Conservation (phyloP, 2,329 filamentous ascomycete species). For the Clonostachys rosea region DNA sequence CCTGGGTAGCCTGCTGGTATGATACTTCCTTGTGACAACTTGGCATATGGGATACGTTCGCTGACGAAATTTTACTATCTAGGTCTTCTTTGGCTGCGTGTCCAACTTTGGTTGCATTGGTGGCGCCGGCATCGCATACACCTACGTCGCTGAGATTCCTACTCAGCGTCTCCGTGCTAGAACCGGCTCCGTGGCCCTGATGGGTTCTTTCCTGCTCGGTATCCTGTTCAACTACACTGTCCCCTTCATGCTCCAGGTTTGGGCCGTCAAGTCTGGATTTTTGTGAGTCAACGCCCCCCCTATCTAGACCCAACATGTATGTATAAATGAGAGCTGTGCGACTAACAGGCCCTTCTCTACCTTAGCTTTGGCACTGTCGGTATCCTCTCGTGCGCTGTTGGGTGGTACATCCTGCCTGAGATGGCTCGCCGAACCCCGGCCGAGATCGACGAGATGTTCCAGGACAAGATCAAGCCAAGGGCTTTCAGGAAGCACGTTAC, state of each 20-base stretch:
- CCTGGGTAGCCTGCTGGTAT: background rate
- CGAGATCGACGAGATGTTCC: constrained; percentile 6
- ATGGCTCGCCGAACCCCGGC: constrained; percentile 54
- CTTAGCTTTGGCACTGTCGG: constrained; percentile 49
- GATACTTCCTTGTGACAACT: background rate
- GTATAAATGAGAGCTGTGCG: too few relatives aligned
- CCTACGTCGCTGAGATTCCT: background rate
- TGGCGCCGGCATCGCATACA: background rate
- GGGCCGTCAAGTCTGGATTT: constrained; percentile 37
- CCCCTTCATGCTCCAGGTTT: background rate
- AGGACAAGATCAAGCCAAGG: constrained; percentile 3
- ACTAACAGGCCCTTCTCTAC: background rate
- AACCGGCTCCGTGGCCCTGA: background rate
- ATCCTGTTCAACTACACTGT: background rate
- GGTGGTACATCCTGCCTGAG: constrained; percentile 79
- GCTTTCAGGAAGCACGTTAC: constrained; percentile 3
- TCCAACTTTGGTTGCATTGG: background rate
- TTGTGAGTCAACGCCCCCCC: constrained; percentile 34
- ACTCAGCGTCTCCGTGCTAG: background rate
- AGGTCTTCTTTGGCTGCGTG: background rate
- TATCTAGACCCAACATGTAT: too few relatives aligned
- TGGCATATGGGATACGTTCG: too few relatives aligned
- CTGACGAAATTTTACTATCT: too few relatives aligned
- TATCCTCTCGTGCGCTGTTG: constrained; percentile 73
- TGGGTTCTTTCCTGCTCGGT: background rate